Conservation (phyloP, 805 yeast genomes). For the Barnettozyma siamensis region DNA sequence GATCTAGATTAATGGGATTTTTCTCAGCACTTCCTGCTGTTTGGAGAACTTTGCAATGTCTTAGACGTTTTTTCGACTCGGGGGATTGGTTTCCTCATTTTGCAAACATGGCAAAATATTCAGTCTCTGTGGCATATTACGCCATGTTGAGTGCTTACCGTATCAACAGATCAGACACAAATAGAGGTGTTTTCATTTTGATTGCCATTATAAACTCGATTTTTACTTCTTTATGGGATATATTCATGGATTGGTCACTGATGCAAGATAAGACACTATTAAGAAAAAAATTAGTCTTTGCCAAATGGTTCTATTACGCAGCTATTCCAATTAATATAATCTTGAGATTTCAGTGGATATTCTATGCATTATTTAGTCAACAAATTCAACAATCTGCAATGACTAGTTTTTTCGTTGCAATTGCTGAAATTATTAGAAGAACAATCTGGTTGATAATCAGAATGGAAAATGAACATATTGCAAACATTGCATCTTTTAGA, state of each 20-base stretch:
- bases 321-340: constrained; percentile 72
- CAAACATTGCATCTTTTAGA: constrained; percentile 78
- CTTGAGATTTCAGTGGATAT: constrained; percentile 86
- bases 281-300: constrained; percentile 68
- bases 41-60: constrained; percentile 88
- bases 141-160: constrained; percentile 74
- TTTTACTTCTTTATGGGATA: constrained; percentile 76
- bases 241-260: constrained; percentile 94
- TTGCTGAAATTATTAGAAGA: constrained; percentile 78
- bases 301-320: constrained; percentile 54
- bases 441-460: constrained; percentile 88
- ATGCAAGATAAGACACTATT: constrained; percentile 60
- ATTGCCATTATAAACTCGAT: constrained; percentile 72
- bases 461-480: constrained; percentile 93
- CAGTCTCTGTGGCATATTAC: constrained; percentile 60
- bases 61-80: constrained; percentile 86
- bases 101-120: constrained; percentile 79
- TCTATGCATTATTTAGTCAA: constrained; percentile 70
- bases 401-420: constrained; percentile 76
- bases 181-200: constrained; percentile 56
- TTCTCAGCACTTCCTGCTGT: constrained; percentile 78
- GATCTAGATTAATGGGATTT: constrained; percentile 76
- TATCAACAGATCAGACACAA: constrained; percentile 37
- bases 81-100: constrained; percentile 96
- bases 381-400: constrained; percentile 85